Base-by-base conservation (phyloP, 306 rosid genomes). In the Senna tora region DNA sequence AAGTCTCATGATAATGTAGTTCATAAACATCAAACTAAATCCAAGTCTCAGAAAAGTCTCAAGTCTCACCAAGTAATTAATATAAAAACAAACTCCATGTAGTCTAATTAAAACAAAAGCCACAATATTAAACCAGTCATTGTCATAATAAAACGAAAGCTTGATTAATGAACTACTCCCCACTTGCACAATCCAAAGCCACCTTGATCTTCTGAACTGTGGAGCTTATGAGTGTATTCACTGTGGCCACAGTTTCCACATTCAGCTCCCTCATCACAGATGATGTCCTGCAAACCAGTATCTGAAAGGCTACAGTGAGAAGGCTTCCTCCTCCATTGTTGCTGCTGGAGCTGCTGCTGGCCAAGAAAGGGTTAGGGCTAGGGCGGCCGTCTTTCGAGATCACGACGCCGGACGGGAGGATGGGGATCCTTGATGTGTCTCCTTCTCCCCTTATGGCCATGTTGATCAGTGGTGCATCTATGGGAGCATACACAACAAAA, bases 361-460 rank as follows among this genome's bases (percentile, higher is more conserved):
- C n/a, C n/a, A n/a, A n/a, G n/a, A n/a, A n/a, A n/a, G n/a, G n/a
- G n/a, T n/a, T n/a, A n/a, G n/a, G n/a, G n/a, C n/a, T n/a, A n/a
- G n/a, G n/a, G n/a, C n/a, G n/a, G n/a, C 92, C 92, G 15, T 82
- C 89, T 4, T 76, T 41, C 0, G 88, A 72, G 79, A 92, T 79
- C 5, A 90, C 51, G 7, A 88, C 53, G n/a, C 98, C 98, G 0
- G 90, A 85, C 0, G 96, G 89, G 30, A 92, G 95, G 12, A 90
- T 59, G 0, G 87, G 86, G 47, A 92, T 13, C 13, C 13, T 3
- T 0, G 82, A 79, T n/a, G 85, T n/a, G 68, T 87, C 87, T 15
- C 75, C 82, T 15, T 77, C 82, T 5, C 89, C 88, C 0, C 32
- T 62, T 0, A 56, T 56, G 2, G 77, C 81, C 13, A 58, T 2